Percentiles rank a stretch among this genome's conserved stretches.
Evolutionary conservation across 2,329 filamentous ascomycete genomes (phyloP).

Genomic region (Mycosphaerella sp.): DNA sequence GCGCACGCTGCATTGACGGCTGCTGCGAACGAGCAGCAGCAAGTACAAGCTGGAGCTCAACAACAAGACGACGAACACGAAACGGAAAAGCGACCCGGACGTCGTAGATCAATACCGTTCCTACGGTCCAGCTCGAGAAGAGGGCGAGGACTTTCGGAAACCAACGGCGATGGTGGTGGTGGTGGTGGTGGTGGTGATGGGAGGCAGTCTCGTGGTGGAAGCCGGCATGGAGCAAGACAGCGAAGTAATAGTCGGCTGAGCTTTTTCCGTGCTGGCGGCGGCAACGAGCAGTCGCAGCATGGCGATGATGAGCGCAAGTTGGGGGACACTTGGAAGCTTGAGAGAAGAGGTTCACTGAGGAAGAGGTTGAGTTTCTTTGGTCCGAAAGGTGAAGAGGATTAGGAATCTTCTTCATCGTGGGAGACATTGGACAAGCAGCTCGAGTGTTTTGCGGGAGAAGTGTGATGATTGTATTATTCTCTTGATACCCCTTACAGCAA

Average conservation of each 20-base stretch:
- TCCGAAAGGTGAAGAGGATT: no score
- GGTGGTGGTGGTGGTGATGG: conserved; percentile 24
- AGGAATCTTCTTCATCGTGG: no score
- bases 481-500: background rate
- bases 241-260: conserved; percentile 26
- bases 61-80: conserved; percentile 11
- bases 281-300: background rate
- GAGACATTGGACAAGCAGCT: background rate
- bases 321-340: background rate
- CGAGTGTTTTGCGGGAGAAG: background rate
- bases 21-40: conserved; percentile 8
- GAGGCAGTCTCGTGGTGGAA: conserved; percentile 15
- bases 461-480: background rate
- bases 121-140: conserved; percentile 30
- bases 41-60: conserved; percentile 5
- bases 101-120: conserved; percentile 23
- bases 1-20: conserved; percentile 9
- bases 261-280: conserved; percentile 21
- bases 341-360: conserved; percentile 45
- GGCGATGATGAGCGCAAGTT: background rate
- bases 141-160: conserved; percentile 9
- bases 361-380: conserved; percentile 72
- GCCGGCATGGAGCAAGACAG: conserved; percentile 13
- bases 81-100: conserved; percentile 7
- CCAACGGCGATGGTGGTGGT: conserved; percentile 22